Base-by-base conservation (phyloP, 768 basidiomycete species). In the Kwoniella sp. region DNA sequence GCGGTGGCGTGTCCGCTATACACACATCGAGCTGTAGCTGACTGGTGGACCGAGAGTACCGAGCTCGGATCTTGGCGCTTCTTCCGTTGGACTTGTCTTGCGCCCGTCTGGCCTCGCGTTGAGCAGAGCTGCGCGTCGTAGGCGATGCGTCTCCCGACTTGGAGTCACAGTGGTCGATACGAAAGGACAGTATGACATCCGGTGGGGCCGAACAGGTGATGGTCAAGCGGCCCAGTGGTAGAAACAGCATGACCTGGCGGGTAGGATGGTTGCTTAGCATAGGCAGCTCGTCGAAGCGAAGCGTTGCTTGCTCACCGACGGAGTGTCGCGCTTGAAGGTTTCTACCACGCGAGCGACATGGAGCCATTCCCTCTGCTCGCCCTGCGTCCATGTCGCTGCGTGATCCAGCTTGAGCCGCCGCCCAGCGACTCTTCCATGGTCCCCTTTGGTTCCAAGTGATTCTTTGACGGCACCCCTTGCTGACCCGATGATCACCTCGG, bases 161-260 rank as follows among this genome's bases (percentile, higher is more conserved):
- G n/a, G n/a, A n/a, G n/a, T n/a, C n/a, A n/a, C n/a, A n/a, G n/a
- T n/a, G n/a, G n/a, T 31, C 44, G 20, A 53, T 7, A 20, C 12
- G 40, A 38, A 62, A 62, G 15, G 27, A 28, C 9, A 69, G 34
- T 11, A 59, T 54, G 29, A 66, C 34, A 46, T 69, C 65, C n/a
- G 67, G 64, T 19, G 67, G 67, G 17, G 43, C 31, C 0, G 62
- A 69, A 33, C 67, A 69, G 2, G 67, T 64, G 11, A 66, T 58
- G 3, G 39, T 51, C 10, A 69, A 20, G 8, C 54, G 40, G 3
- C 64, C 67, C 10, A 64, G 56, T 0, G 54, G 43, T 26, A 52
- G 51, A 33, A 51, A 69, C 17, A 69, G 14, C 49, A 56, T 66
- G 38, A 62, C 52, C 67, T 69, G 22, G 5, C 34, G 34, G 19